A percentile compares a stretch with the other conserved stretches of the same genome.
phyloP scores from a whole-genome alignment of 2,329 filamentous ascomycete species.

The Fusarium hostae region DNA sequence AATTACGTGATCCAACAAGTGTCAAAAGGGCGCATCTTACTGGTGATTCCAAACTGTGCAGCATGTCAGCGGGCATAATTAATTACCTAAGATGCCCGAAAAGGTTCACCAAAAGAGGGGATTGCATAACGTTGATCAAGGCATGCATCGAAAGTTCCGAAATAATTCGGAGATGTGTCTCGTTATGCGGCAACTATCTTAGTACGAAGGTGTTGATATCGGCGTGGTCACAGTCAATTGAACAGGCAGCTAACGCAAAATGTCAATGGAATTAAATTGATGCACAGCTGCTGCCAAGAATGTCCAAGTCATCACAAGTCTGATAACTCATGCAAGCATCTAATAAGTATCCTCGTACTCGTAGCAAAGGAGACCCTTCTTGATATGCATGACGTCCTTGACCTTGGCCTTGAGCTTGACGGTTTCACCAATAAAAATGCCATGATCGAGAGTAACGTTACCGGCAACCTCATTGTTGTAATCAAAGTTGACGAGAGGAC shows the following conservation, averaged over 20 bases:
- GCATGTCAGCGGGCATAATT: not conserved
- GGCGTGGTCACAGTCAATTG: not conserved
- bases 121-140: not conserved
- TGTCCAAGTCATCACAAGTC: not conserved
- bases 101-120: not conserved
- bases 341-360: constrained; percentile 22
- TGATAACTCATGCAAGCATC: accelerated
- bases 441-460: constrained; percentile 5
- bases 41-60: not conserved
- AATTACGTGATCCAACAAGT: not conserved
- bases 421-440: constrained; percentile 7
- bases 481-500: constrained; percentile 27
- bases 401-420: constrained; percentile 18
- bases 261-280: not conserved
- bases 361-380: constrained; percentile 17
- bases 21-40: not conserved
- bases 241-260: not conserved
- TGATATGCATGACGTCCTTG: constrained; percentile 23
- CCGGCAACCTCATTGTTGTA: constrained; percentile 16
- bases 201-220: not conserved
- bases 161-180: not conserved
- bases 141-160: not conserved
- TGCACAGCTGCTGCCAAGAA: not conserved
- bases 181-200: no score
- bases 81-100: not conserved